Evolutionary conservation across 805 yeast species (phyloP).

Genomic region (Barnettozyma sp.): DNA sequence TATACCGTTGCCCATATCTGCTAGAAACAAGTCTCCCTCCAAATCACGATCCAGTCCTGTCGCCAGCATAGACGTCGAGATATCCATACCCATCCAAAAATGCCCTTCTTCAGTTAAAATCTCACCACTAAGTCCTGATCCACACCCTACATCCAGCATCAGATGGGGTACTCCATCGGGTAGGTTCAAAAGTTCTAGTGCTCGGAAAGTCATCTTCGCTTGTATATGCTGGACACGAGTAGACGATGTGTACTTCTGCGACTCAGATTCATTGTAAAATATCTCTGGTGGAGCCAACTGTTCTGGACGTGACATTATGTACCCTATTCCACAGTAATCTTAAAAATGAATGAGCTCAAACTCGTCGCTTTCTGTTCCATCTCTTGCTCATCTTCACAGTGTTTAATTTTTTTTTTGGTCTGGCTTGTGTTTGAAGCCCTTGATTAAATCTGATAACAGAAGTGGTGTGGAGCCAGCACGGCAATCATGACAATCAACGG

Average conservation of each 20-base stretch:
- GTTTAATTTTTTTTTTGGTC: too few relatives aligned
- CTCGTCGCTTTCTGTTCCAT: too few relatives aligned
- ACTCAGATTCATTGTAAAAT: slow-evolving; percentile 86
- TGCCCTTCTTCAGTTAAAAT: slow-evolving; percentile 91
- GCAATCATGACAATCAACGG: too few relatives aligned
- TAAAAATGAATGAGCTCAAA: too few relatives aligned
- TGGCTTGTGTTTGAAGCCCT: too few relatives aligned
- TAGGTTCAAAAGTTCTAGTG: slow-evolving; percentile 77
- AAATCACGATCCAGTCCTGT: slow-evolving; percentile 88
- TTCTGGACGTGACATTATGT: slow-evolving; percentile 87
- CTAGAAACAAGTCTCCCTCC: slow-evolving; percentile 86
- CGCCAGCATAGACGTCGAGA: slow-evolving; percentile 92
- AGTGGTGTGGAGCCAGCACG: too few relatives aligned
- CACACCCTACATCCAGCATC: slow-evolving; percentile 91
- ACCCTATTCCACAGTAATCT: background rate
- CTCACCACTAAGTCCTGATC: slow-evolving; percentile 94
- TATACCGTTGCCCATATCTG: slow-evolving; percentile 90
- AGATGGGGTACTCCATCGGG: slow-evolving; percentile 51
- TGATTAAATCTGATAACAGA: too few relatives aligned
- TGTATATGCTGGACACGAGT: slow-evolving; percentile 98
- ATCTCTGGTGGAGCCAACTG: slow-evolving; percentile 95
- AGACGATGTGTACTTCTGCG: slow-evolving; percentile 82
- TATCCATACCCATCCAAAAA: slow-evolving; percentile 94
- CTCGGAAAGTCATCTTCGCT: slow-evolving; percentile 94
- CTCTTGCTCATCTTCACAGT: too few relatives aligned